Percentiles rank a stretch among this genome's conserved stretches.
These are phyloP conservation scores for Salix udensis DNA, from an alignment of 345 rosid species.

Conservation along the genomic window DNA sequence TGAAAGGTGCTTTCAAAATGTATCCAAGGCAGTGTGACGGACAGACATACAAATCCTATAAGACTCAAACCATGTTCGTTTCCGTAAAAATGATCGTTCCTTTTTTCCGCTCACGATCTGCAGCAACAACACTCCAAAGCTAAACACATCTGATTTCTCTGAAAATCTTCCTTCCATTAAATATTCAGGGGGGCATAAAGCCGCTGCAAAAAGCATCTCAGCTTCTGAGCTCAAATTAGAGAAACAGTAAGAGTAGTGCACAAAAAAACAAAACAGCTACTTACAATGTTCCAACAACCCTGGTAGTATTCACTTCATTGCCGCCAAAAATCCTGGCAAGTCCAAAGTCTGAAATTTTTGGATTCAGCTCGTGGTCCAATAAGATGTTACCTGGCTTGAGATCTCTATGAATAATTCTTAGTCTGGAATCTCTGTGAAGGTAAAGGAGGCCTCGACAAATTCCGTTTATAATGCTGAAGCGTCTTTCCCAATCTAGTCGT, in stretches of 20 bases:
- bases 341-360: slow-evolving; percentile 23
- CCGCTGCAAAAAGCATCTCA: neutral
- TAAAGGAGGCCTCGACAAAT: too few species aligned
- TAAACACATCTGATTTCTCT: slow-evolving; percentile 15
- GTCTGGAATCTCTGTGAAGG: too few species aligned
- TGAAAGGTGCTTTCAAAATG: too few species aligned
- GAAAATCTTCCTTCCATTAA: slow-evolving; percentile 15
- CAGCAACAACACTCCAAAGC: slow-evolving; percentile 15
- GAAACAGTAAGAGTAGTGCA: too few species aligned
- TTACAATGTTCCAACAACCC: slow-evolving; percentile 14
- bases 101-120: slow-evolving; percentile 12
- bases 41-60: slow-evolving; percentile 4
- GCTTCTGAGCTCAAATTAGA: too few species aligned
- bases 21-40: neutral
- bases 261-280: neutral
- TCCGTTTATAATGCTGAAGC: too few species aligned
- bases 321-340: slow-evolving; percentile 17
- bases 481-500: too few species aligned
- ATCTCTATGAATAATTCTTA: too few species aligned
- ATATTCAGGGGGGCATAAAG: slow-evolving; percentile 18
- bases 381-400: slow-evolving; percentile 7
- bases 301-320: slow-evolving; percentile 8
- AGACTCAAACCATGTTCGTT: neutral
- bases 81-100: neutral
- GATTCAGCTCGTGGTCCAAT: slow-evolving; percentile 15